Evolutionary conservation across 2,329 filamentous ascomycete genomes (phyloP).

Genomic region (Neospermospora avenae): DNA sequence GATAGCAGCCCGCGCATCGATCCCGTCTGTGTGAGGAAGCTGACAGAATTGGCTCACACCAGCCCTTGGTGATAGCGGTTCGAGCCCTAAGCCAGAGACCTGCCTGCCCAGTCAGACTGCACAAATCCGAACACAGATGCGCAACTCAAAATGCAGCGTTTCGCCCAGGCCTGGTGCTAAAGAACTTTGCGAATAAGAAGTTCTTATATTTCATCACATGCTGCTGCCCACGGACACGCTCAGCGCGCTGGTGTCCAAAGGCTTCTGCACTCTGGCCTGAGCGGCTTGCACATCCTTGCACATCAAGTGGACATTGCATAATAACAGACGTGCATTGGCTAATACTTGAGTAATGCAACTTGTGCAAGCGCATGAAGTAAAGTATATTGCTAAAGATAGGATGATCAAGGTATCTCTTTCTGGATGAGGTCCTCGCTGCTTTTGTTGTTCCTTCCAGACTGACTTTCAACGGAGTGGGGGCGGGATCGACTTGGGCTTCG

Average conservation of each 20-base stretch:
- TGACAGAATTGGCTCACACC: neutral
- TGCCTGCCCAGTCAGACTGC: conserved; percentile 4
- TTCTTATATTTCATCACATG: conserved; percentile 11
- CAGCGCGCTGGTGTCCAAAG: conserved; percentile 9
- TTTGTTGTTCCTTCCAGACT: neutral
- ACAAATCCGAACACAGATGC: conserved; percentile 8
- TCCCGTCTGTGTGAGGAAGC: conserved; percentile 3
- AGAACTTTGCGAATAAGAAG: conserved; percentile 11
- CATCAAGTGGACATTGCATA: conserved; percentile 15
- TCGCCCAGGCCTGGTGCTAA: conserved; percentile 17
- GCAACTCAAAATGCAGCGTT: conserved; percentile 13
- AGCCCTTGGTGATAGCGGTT: conserved; percentile 9
- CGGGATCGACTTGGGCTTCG: neutral
- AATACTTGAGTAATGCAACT: conserved; percentile 16
- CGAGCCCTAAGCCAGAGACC: conserved; percentile 1
- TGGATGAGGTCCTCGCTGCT: conserved; percentile 5
- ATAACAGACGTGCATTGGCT: conserved; percentile 11
- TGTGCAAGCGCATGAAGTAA: conserved; percentile 4
- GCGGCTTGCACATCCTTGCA: neutral
- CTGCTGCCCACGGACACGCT: conserved; percentile 12
- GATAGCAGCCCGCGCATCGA: conserved; percentile 18
- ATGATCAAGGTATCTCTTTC: neutral
- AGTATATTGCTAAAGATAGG: conserved; percentile 12
- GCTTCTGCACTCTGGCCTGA: conserved; percentile 12
- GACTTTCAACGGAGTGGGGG: neutral